phyloP scores from a whole-genome alignment of 2,329 filamentous ascomycete species.

The Colletotrichum australisinense region DNA sequence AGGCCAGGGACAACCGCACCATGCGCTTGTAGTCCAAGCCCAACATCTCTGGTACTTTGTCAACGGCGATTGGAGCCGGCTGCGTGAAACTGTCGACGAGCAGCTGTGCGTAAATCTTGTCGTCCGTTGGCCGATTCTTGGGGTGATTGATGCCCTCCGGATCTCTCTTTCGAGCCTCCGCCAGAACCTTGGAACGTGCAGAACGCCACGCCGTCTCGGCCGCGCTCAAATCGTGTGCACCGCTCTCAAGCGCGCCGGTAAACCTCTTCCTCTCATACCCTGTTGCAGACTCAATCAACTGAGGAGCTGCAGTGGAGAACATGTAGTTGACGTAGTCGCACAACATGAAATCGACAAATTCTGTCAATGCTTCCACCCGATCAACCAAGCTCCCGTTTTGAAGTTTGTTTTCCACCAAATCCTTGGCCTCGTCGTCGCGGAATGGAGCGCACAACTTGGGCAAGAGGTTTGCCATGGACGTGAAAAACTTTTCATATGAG shows the following conservation, averaged over 20 bases:
- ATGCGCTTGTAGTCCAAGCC: slow-evolving; percentile 75
- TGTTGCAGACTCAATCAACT: slow-evolving; percentile 76
- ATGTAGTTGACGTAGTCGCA: slow-evolving; percentile 88
- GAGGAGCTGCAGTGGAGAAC: slow-evolving; percentile 76
- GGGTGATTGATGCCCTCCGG: slow-evolving; percentile 74
- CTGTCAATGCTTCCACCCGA: slow-evolving; percentile 79
- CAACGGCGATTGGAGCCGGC: slow-evolving; percentile 63
- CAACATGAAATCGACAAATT: slow-evolving; percentile 81
- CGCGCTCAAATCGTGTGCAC: slow-evolving; percentile 63
- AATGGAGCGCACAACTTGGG: slow-evolving; percentile 85
- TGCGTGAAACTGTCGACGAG: slow-evolving; percentile 81
- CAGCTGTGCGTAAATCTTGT: slow-evolving; percentile 81
- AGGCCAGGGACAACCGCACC: slow-evolving; percentile 49
- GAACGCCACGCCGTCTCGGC: slow-evolving; percentile 76
- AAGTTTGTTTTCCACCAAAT: slow-evolving; percentile 72
- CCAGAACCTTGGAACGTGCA: slow-evolving; percentile 71
- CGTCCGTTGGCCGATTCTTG: slow-evolving; percentile 70
- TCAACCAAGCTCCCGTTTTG: slow-evolving; percentile 75
- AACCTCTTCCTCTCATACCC: slow-evolving; percentile 83
- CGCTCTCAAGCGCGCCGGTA: slow-evolving; percentile 69
- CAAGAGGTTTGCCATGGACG: slow-evolving; percentile 78
- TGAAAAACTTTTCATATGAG: slow-evolving; percentile 84
- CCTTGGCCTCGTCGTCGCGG: slow-evolving; percentile 80
- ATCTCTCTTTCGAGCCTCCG: slow-evolving; percentile 75
- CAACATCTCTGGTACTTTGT: slow-evolving; percentile 78